Base-by-base conservation (phyloP, 495 filamentous ascomycete genomes). In the Aspergillus incahuasiensis region DNA sequence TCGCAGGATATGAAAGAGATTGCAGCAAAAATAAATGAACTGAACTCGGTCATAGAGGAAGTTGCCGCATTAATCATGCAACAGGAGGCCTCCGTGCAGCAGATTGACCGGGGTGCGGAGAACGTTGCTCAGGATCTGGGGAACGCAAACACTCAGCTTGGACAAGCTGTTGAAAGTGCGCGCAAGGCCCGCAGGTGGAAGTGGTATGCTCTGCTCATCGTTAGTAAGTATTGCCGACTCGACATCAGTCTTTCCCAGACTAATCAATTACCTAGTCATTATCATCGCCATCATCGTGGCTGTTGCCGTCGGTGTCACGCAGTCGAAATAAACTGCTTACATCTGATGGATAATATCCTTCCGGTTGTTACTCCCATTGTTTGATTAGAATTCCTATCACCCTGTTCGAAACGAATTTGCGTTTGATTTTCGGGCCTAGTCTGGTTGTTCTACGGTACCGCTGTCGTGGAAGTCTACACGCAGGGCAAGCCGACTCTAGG, bases 1-100 rank as follows among this genome's bases (percentile, higher is more conserved):
- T 92, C 96, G 72, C 84, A 86, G 43, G 91, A 88, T 15, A 89
- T 98, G 67, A 85, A 90, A 66, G 88, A 92, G 74, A 95, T 98
- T 62, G 90, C 95, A 77, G 75, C 82, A 62, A 86, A 90, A 66
- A 85, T 98, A 75, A 83, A 87, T 24, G 90, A 97, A 68, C 79
- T 98, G 21, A 81, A 85, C 22, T 81, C 90, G 60, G 74, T 97
- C 35, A 92, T 95, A 79, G 79, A 88, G 57, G 87, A 96, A 61
- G 85, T 96, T 68, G 87, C 92, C 45, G 82, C 84, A 48, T 74
- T 94, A 45, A 82, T 97, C 43, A 76, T 88, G 45, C 82, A 94
- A 76, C 92, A 97, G 72, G 91, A 95, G 60, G 79, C 80, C 1
- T 74, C 83, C 25, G 82, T 98, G 22, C 70, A 78, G 58, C 78